Conservation (phyloP, 2,329 filamentous ascomycete genomes). For the Fusarium longipes region DNA sequence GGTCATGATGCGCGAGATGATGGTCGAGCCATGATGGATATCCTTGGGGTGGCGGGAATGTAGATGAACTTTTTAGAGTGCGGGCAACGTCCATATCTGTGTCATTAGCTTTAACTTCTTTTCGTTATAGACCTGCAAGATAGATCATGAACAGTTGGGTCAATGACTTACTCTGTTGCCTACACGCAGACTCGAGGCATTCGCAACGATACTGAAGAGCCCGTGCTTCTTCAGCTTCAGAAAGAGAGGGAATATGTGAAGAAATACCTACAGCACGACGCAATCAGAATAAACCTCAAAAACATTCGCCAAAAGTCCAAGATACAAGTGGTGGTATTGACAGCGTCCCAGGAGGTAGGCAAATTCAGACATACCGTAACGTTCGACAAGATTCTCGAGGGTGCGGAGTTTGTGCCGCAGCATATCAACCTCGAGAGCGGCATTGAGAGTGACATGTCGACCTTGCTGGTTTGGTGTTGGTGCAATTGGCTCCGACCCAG, state of each 20-base stretch:
- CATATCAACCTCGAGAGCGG: constrained; percentile 64
- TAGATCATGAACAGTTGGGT: background rate
- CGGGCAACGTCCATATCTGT: constrained; percentile 50
- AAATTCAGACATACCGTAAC: constrained; percentile 57
- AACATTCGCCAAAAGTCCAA: constrained; percentile 11
- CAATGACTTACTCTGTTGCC: constrained; percentile 51
- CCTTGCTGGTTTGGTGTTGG: constrained; percentile 61
- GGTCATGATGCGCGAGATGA: constrained; percentile 62
- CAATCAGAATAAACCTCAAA: constrained; percentile 31
- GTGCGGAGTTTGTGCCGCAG: constrained; percentile 65
- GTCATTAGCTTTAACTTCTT: constrained; percentile 33
- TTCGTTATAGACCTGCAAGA: background rate
- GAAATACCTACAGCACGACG: constrained; percentile 41
- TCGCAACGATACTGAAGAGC: constrained; percentile 69
- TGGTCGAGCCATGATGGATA: constrained; percentile 65
- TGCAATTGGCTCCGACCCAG: constrained; percentile 62
- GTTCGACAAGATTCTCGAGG: constrained; percentile 60
- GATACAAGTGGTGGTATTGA: constrained; percentile 21
- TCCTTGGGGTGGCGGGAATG: constrained; percentile 55
- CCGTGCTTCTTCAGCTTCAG: constrained; percentile 67
- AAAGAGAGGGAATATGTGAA: constrained; percentile 57
- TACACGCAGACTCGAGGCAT: constrained; percentile 65
- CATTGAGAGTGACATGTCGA: constrained; percentile 60
- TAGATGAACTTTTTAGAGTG: constrained; percentile 46
- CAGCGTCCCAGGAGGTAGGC: constrained; percentile 19